Base-by-base conservation (phyloP, 2,329 filamentous ascomycete species). In the Aspergillus vadensis region DNA sequence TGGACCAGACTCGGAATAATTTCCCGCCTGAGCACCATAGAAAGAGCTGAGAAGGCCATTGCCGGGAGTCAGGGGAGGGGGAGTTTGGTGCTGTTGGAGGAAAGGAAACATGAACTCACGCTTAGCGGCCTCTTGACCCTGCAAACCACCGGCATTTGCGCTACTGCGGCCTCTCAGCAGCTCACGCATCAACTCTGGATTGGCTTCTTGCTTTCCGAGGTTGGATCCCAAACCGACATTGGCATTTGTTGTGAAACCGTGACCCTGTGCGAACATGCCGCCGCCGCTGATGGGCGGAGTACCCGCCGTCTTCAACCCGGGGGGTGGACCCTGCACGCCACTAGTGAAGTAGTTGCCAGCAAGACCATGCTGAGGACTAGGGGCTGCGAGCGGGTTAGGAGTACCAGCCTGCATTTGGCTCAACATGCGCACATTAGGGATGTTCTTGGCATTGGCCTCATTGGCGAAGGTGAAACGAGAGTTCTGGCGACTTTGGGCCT, bases 81-180 rank as follows among this genome's bases (percentile, higher is more conserved):
- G 91, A 81, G 89, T 90, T 82, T 91, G 91, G 84, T 93, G 90
- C 79, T 91, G 91, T 81, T 91, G 88, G 82, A 93, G 91, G 83
- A 90, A 91, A 89, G 92, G 91, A 87, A 93, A 90, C 85, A 92
- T 89, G 85, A 90, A 97, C 92, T 97, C 92, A 97, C 92, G 92
- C 92, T 97, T 97, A 88, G 88, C 88, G 80, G 88, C 85, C 82
- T 96, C 92, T 80, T 91, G 88, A 77, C 85, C 84, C 79, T 92
- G 90, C 77, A 84, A 85, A 76, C 85, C 86, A 75, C 85, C 85
- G 72, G 85, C 83, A 75, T 79, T 80, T 60, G 78, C 76, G 65
- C 82, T 77, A 73, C 85, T 85, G 72, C 87, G 86, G 73, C 86
- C 85, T 72, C 92, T 88, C 73, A 96, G 85, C 72, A 97, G 82